phyloP scores from a whole-genome alignment of 2,329 filamentous ascomycete genomes.

The Aciculosporium take region DNA sequence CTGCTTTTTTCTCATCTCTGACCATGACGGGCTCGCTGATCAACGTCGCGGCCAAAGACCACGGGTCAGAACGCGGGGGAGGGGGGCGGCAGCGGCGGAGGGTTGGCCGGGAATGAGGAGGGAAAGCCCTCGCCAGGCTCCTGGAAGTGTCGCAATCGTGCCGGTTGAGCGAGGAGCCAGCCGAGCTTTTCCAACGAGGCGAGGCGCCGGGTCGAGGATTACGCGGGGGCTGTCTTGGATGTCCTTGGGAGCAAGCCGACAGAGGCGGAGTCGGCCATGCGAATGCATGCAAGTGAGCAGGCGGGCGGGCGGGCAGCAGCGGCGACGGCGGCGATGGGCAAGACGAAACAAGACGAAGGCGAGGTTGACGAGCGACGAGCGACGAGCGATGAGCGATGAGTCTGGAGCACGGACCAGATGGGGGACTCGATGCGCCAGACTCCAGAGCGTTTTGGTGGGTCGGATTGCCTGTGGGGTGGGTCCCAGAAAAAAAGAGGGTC shows the following conservation, averaged over 20 bases:
- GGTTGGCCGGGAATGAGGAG: conserved; percentile 4
- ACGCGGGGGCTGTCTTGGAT: no score
- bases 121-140: conserved; percentile 7
- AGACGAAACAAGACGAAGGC: neutral
- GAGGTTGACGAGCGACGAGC: neutral
- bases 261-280: no score
- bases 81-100: no score
- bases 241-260: neutral
- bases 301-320: no score
- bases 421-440: no score
- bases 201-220: no score
- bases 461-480: no score
- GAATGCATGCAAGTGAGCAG: neutral
- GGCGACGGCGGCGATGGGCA: neutral
- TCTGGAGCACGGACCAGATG: neutral
- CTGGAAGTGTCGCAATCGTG: conserved; percentile 9
- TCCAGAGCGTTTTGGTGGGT: no score
- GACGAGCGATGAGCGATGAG: neutral
- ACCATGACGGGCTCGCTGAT: conserved; percentile 12
- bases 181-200: neutral
- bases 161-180: neutral
- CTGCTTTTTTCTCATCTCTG: conserved; percentile 17
- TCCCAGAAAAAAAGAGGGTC: neutral
- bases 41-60: neutral
- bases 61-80: neutral